Evolutionary conservation across 352 stramenopile species (phyloP).

Genomic region (Pythium brassicae): DNA sequence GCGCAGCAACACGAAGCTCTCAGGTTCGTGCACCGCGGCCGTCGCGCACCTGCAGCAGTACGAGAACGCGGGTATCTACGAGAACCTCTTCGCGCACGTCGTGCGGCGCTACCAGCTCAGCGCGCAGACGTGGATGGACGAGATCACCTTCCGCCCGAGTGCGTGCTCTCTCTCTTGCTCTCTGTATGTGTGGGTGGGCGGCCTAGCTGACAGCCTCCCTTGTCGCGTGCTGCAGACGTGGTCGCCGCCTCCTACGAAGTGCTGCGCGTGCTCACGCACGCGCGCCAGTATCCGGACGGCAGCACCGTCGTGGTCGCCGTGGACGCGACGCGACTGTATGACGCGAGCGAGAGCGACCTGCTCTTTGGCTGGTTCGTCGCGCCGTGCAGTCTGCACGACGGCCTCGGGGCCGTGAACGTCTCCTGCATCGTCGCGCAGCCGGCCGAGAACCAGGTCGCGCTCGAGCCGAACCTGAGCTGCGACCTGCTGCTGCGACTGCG

Average conservation of each 20-base stretch:
- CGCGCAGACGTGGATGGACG: slow-evolving; percentile 49
- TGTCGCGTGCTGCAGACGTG: slow-evolving; percentile 17
- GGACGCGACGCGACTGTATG: slow-evolving; percentile 16
- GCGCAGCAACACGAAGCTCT: slow-evolving; percentile 48
- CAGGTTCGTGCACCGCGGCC: slow-evolving; percentile 28
- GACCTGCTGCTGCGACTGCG: slow-evolving; percentile 45
- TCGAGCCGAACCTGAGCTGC: slow-evolving; percentile 36
- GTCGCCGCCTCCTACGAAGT: slow-evolving; percentile 6
- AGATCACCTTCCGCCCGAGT: slow-evolving; percentile 33
- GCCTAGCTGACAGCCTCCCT: not conserved
- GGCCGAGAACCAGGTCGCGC: slow-evolving; percentile 19
- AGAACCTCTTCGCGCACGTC: slow-evolving; percentile 37
- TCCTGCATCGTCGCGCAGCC: slow-evolving; percentile 50
- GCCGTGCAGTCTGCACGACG: slow-evolving; percentile 28
- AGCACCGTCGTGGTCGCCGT: slow-evolving; percentile 49
- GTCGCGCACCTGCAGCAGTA: slow-evolving; percentile 41
- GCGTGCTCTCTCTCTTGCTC: not conserved
- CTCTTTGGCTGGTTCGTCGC: slow-evolving; percentile 61
- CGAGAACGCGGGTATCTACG: slow-evolving; percentile 47
- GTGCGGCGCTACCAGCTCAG: slow-evolving; percentile 40
- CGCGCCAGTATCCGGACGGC: slow-evolving; percentile 54
- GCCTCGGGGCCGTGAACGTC: slow-evolving; percentile 33
- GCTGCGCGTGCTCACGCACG: slow-evolving; percentile 38
- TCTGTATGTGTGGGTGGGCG: not conserved
- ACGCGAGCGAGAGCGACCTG: slow-evolving; percentile 25